phyloP scores from a whole-genome alignment of 176 grass and related monocot genomes.

The Aechmea fasciata region DNA sequence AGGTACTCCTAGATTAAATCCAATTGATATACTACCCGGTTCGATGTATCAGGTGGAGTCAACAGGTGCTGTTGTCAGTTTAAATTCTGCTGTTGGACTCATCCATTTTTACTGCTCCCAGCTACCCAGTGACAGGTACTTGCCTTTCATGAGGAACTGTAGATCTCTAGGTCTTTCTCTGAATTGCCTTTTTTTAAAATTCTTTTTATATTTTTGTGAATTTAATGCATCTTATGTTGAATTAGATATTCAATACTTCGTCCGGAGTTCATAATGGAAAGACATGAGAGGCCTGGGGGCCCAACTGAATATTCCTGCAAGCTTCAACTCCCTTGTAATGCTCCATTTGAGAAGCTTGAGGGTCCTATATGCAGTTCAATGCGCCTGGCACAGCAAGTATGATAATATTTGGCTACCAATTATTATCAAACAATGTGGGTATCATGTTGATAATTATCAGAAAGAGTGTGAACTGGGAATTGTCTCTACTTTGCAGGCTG shows the following conservation, averaged over 20 bases:
- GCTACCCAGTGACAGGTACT: constrained; percentile 86
- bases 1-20: constrained; percentile 43
- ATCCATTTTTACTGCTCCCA: constrained; percentile 97
- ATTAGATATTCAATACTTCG: constrained; percentile 90
- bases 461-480: constrained; percentile 10
- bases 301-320: constrained; percentile 85
- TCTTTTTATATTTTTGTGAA: not conserved
- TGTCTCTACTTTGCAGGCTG: constrained; percentile 49
- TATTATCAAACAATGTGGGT: constrained; percentile 6
- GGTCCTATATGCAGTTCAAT: constrained; percentile 90
- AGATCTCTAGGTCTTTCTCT: not conserved
- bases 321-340: constrained; percentile 94
- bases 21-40: constrained; percentile 44
- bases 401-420: constrained; percentile 10
- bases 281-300: constrained; percentile 59
- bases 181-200: not conserved
- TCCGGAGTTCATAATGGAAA: constrained; percentile 94
- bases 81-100: constrained; percentile 97
- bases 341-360: constrained; percentile 89
- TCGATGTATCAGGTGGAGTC: constrained; percentile 90
- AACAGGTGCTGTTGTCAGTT: constrained; percentile 94
- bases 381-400: constrained; percentile 86
- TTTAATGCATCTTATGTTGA: constrained; percentile 5
- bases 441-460: constrained; percentile 9
- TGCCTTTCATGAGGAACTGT: constrained; percentile 7